Conservation (phyloP, 2,329 filamentous ascomycete genomes). For the Aspergillus fumigatus region DNA sequence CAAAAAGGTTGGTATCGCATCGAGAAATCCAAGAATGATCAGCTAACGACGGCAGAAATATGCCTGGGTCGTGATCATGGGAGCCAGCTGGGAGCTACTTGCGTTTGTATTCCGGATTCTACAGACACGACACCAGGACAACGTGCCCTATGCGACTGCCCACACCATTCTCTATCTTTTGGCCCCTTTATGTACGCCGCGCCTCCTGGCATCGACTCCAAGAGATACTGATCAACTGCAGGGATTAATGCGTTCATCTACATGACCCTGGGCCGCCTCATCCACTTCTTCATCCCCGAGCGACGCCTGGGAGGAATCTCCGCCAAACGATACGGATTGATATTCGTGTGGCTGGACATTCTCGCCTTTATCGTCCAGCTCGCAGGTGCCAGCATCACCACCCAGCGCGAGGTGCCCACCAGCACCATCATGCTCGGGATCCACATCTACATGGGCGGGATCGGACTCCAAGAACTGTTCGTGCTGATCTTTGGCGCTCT, state of each 20-base stretch:
- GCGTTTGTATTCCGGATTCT: slow-evolving; percentile 40
- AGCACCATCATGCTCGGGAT: slow-evolving; percentile 14
- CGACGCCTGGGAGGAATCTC: slow-evolving; percentile 36
- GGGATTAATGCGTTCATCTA: slow-evolving; percentile 46
- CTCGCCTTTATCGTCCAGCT: slow-evolving; percentile 18
- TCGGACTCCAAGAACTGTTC: slow-evolving; percentile 52
- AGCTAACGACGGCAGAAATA: slow-evolving; percentile 26
- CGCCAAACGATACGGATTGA: slow-evolving; percentile 32
- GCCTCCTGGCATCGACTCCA: background rate
- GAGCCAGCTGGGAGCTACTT: slow-evolving; percentile 35
- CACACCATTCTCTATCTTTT: slow-evolving; percentile 44
- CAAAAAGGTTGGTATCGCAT: slow-evolving; percentile 22
- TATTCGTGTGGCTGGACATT: slow-evolving; percentile 43
- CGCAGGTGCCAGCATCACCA: slow-evolving; percentile 17
- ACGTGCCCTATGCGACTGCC: slow-evolving; percentile 22
- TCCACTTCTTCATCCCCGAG: slow-evolving; percentile 41
- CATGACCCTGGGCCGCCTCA: slow-evolving; percentile 45
- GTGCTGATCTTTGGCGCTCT: slow-evolving; percentile 48
- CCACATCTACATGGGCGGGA: slow-evolving; percentile 28
- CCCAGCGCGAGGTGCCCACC: background rate
- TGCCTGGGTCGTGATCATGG: slow-evolving; percentile 44
- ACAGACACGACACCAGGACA: slow-evolving; percentile 39
- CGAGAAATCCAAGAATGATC: background rate
- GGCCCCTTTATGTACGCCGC: slow-evolving; percentile 30
- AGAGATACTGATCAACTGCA: slow-evolving; percentile 11